Evolutionary conservation across 2,329 filamentous ascomycete species (phyloP), one percentile per base, ranked within the genome.

Genomic region (Botrytis sinoallii): DNA sequence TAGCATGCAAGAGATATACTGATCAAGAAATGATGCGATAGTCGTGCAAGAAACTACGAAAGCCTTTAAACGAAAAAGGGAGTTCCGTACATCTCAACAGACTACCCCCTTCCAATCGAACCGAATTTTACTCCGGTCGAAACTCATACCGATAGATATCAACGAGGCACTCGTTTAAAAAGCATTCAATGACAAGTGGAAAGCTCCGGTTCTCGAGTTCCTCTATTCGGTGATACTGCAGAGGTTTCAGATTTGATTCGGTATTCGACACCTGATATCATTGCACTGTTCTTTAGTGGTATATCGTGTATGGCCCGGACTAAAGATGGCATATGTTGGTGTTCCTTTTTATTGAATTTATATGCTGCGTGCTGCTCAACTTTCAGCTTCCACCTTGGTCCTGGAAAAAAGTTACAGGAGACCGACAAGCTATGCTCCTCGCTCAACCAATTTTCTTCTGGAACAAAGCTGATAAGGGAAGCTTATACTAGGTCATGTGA

Each of bases 251-350:
- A 3, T 29, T 29, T 14, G 7, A 18, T 57, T 57, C 3, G n/a
- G 3, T 18, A 18, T 57, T 32, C 14, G 16, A 16, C 0, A 29
- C 1, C 1, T 5, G 0, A 57, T 32, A 4, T 29, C 14, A 16
- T 9, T 8, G 12, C 25, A 7, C 0, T 16, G 5, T 14, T 14
- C 0, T 9, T 4, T 7, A 3, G n/a, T 55, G 12, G 9, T 3
- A n/a, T 16, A n/a, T 18, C 3, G 14, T 2, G 3, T 1, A 29
- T 18, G 7, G 16, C 3, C 0, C 6, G 4, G n/a, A 57, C n/a
- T 3, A 29, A 18, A 4, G 3, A 12, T 0, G 3, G 3, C 7
- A 18, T 57, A 9, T 0, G 8, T 3, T 0, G 52, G 6, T 29
- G 3, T 57, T 1, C 29, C n/a, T 3, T 18, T 14, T 9, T 7